Evolutionary conservation across 441 rosid species (phyloP).

Genomic region (Gossypium aridum): DNA sequence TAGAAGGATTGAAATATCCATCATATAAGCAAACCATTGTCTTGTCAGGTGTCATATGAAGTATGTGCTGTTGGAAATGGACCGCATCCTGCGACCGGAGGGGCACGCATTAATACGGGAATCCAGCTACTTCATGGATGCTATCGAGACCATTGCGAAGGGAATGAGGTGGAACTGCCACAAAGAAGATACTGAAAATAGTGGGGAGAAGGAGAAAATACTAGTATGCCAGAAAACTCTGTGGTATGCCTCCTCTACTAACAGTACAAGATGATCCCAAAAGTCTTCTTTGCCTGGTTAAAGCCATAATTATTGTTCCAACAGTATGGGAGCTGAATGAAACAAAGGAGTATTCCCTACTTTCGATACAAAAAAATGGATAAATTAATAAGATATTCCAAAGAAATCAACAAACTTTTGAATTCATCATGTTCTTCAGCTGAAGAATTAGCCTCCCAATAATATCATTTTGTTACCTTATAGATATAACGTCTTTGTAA

Average conservation of each 20-base stretch:
- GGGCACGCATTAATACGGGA: slow-evolving; percentile 78
- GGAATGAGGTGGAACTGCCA: slow-evolving; percentile 85
- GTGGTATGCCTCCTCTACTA: slow-evolving; percentile 57
- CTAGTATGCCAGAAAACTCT: slow-evolving; percentile 88
- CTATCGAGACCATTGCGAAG: slow-evolving; percentile 56
- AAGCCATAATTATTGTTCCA: background rate
- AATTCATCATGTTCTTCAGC: background rate
- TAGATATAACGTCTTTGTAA: slow-evolving; percentile 5
- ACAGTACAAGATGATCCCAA: slow-evolving; percentile 10
- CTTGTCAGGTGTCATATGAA: slow-evolving; percentile 79
- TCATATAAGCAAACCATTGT: background rate
- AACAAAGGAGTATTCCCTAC: slow-evolving; percentile 4
- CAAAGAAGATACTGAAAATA: slow-evolving; percentile 59
- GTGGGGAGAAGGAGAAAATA: slow-evolving; percentile 63
- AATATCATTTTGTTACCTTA: slow-evolving; percentile 16
- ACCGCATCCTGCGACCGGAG: slow-evolving; percentile 71
- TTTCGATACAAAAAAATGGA: background rate
- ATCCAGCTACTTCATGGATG: slow-evolving; percentile 67
- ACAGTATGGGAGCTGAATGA: background rate
- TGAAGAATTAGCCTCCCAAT: slow-evolving; percentile 7
- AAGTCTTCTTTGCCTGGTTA: background rate
- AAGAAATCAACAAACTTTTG: slow-evolving; percentile 12
- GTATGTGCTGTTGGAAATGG: slow-evolving; percentile 85
- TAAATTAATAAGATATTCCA: background rate
- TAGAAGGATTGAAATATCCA: too few relatives aligned